Evolutionary conservation across 306 rosid species (phyloP), one percentile per base, ranked within the genome.

Genomic region (Vigna trinervia): DNA sequence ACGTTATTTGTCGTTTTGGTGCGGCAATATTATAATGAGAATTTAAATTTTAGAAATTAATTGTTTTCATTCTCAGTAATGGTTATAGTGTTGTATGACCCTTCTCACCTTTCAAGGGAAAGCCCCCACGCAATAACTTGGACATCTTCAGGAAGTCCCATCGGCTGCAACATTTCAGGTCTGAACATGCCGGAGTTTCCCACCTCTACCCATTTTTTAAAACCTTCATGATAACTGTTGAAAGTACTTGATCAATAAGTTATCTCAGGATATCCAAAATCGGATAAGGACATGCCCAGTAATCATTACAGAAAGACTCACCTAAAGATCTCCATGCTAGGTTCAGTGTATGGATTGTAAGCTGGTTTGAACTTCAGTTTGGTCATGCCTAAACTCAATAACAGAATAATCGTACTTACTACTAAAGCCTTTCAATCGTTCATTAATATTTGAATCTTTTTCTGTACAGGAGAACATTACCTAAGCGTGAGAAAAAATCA

Each of bases 321-420:
- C 98, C 98, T 89, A 85, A 95, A 95, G 80, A 95, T 89, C 84
- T 95, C 98, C 98, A 95, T 89, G 92, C 97, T 95, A 59, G 98
- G 98, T 73, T 95, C 98, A 2, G 98, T 95, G 76, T 95, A 95
- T 1, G 97, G 98, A 81, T 95, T 95, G 81, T 89, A 95, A 62
- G 99, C 97, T 34, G 99, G 99, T 80, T 95, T 95, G 88, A 95
- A 95, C 60, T 88, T 90, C 70, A 85, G 84, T 71, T 95, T 87
- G 6, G 89, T 81, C 98, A 95, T 89, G 81, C 98, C 97, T 92
- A 86, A 82, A 76, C 75, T 61, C 80, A 48, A 67, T 47, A 11
- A 34, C 12, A 63, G 41, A 65, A 23, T 82, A 74, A 36, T 39
- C 20, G 36, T 69, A 59, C 73, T 28, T 69, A 58, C 69, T 19